Conservation (phyloP, 306 rosid genomes). For the Hylodesmum podocarpum region DNA sequence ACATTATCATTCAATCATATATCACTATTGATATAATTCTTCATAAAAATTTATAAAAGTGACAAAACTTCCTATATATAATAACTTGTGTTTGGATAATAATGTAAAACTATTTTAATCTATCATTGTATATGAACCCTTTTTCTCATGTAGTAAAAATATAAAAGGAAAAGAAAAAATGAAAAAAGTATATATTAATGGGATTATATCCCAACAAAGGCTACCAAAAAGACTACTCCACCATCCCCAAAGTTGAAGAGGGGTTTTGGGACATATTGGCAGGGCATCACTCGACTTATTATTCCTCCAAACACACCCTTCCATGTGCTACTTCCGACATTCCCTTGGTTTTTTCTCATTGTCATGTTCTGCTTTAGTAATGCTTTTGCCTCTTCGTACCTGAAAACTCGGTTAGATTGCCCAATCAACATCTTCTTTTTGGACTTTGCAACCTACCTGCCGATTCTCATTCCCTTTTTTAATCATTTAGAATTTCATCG, state of each 20-base stretch:
- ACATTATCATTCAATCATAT: no score
- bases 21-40: no score
- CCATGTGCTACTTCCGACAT: conserved; percentile 83
- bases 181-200: no score
- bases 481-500: conserved; percentile 49
- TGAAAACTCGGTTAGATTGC: conserved; percentile 56
- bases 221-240: conserved; percentile 35
- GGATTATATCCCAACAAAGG: conserved; percentile 30
- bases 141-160: not conserved
- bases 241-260: conserved; percentile 40
- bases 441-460: conserved; percentile 58
- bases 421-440: conserved; percentile 66
- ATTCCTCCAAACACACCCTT: conserved; percentile 86
- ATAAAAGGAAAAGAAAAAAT: conserved; percentile 4
- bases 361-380: conserved; percentile 46
- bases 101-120: no score
- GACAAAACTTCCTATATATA: no score
- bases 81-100: no score
- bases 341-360: conserved; percentile 61
- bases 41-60: no score
- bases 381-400: conserved; percentile 51
- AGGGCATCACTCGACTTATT: conserved; percentile 54
- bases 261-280: conserved; percentile 50
- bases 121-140: no score
- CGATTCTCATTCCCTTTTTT: conserved; percentile 62